phyloP scores from a whole-genome alignment of 352 stramenopile genomes.

The Blastocystis sp. region DNA sequence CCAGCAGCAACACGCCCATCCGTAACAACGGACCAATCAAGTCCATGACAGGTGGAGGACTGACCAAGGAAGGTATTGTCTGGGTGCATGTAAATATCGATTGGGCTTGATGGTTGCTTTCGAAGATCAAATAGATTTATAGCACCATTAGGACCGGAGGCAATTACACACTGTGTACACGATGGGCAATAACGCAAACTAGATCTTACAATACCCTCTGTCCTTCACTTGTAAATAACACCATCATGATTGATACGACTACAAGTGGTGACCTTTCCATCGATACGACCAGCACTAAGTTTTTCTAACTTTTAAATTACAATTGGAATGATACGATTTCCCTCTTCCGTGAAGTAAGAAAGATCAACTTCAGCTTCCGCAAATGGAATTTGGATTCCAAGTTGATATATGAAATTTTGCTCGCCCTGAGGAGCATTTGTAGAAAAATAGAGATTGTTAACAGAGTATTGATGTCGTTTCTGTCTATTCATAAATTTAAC shows the following conservation, averaged over 20 bases:
- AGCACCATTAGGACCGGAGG: conserved; percentile 84
- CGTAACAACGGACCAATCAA: conserved; percentile 90
- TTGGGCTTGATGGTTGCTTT: conserved; percentile 87
- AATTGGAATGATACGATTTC: neutral
- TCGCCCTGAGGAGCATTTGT: neutral
- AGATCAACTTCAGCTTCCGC: conserved; percentile 8
- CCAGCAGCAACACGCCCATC: conserved; percentile 82
- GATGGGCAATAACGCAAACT: neutral
- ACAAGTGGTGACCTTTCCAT: neutral
- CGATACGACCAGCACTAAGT: neutral
- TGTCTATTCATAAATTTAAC: neutral
- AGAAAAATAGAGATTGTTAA: conserved; percentile 7
- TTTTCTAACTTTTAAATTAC: neutral
- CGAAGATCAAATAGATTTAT: conserved; percentile 96
- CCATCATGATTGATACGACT: conserved; percentile 9
- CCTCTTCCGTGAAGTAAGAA: neutral
- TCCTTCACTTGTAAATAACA: neutral
- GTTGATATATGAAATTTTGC: neutral
- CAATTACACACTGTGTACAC: conserved; percentile 80
- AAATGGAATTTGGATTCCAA: conserved; percentile 22
- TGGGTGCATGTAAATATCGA: conserved; percentile 74
- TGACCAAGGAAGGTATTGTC: conserved; percentile 79
- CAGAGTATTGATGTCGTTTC: neutral
- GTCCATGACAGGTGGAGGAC: conserved; percentile 83
- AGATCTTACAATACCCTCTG: neutral